Base-by-base conservation (phyloP, 148 eudicot species). In the Vaccinium corymbosum region DNA sequence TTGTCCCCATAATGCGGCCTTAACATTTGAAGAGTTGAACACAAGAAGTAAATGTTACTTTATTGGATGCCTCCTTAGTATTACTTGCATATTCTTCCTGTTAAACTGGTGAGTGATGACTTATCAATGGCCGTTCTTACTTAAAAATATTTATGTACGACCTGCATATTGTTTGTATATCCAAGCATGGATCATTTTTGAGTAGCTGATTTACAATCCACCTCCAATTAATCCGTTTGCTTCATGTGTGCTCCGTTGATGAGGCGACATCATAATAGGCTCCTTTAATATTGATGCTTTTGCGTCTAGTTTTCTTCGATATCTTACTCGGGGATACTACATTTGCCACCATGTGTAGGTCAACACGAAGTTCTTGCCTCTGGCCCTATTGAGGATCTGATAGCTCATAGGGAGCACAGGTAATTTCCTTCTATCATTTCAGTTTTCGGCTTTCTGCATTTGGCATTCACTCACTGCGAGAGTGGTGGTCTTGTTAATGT, bases 301-400 rank as follows among this genome's bases (percentile, higher is more conserved):
- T 15, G 73, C 38, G 29, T 27, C 73, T 68, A 27, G 73, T 27
- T 66, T 72, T 80, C 38, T 64, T 11, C 51, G 8, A 20, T 48
- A 14, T 27, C 19, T 59, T 77, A 22, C 64, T 27, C 6, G 12
- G 20, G 22, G 52, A 52, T 81, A 6, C 35, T 51, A 22, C 79
- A 64, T 74, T 75, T 56, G 15, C 82, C 1, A 19, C 38, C 80
- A 51, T 78, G 51, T 85, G 89, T 83, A 97, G 99, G 93, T 85
- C 98, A 97, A 88, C 99, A 97, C 85, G 99, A 97, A 90, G 92
- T 94, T 87, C 99, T 97, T 86, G 99, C 99, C 74, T 97, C 99
- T n/a, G 99, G 99, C 38, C 99, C 99, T 53, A 97, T 97, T 82
- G 99, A 97, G 91, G 99, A 97, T 85, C 87, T 97, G 85, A 97